phyloP scores from a whole-genome alignment of 2,329 filamentous ascomycete genomes.

The Alternaria tenuissima region DNA sequence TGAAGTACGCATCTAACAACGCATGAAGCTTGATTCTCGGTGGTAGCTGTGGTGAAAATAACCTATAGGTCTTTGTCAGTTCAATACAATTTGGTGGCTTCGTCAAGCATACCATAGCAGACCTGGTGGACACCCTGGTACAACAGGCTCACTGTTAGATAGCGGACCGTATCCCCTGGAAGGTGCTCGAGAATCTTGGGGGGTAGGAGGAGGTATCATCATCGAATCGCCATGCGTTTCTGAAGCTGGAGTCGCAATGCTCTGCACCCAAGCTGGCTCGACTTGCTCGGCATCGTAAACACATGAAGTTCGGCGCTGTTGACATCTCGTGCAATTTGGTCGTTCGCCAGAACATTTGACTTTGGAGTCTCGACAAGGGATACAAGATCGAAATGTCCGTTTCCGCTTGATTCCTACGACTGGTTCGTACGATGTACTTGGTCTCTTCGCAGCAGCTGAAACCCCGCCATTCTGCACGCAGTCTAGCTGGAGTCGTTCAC shows the following conservation, averaged over 20 bases:
- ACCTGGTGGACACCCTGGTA: slow-evolving; percentile 31
- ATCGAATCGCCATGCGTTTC: slow-evolving; percentile 18
- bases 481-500: slow-evolving; percentile 38
- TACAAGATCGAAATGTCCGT: slow-evolving; percentile 42
- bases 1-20: slow-evolving; percentile 43
- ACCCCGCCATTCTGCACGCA: slow-evolving; percentile 38
- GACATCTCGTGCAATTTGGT: slow-evolving; percentile 40
- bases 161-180: slow-evolving; percentile 8
- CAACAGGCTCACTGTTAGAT: slow-evolving; percentile 12
- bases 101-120: slow-evolving; percentile 30
- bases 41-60: slow-evolving; percentile 36
- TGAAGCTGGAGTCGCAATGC: slow-evolving; percentile 27
- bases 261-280: slow-evolving; percentile 45
- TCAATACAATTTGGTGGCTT: neutral
- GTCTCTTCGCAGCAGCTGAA: slow-evolving; percentile 23
- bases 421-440: slow-evolving; percentile 26
- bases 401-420: slow-evolving; percentile 43
- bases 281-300: slow-evolving; percentile 40
- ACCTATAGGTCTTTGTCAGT: slow-evolving; percentile 21
- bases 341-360: slow-evolving; percentile 46
- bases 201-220: slow-evolving; percentile 23
- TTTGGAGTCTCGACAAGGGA: slow-evolving; percentile 42
- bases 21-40: slow-evolving; percentile 34
- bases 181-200: slow-evolving; percentile 23
- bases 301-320: slow-evolving; percentile 34